Evolutionary conservation across 2,329 filamentous ascomycete genomes (phyloP), one percentile per base, ranked within the genome.

Genomic region (Sphaerulina populicola): DNA sequence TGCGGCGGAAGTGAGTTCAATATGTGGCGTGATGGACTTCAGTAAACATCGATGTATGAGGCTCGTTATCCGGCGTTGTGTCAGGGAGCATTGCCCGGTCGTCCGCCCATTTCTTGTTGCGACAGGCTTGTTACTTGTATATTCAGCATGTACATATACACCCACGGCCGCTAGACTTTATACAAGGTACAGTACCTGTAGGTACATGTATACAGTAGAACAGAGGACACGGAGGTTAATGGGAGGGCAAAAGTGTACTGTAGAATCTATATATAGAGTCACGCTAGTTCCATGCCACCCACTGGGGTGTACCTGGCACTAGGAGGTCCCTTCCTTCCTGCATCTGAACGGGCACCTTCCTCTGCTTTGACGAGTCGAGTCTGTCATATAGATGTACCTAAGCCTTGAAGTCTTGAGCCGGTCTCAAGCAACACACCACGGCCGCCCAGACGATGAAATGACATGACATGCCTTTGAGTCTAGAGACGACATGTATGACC

Each of bases 1-100:
- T 88, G 71, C 79, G 91, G 64, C 79, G 88, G 68, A 96, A 95
- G 71, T 97, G 76, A 57, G 31, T 42, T 23, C 48, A 43, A 53
- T 37, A 29, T 18, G 23, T 18, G n/a, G 21, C 18, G 29, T 9
- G 6, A 27, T 27, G 23, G 23, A 27, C 6, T 27, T 27, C 23
- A 27, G 23, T 27, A 27, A 7, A 7, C 23, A 27, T 27, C 23
- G 6, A 27, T 27, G 23, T 27, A 27, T 27, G 23, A 27, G 23
- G 6, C 5, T 27, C 23, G 23, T 36, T 6, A 27, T 31, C 8
- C 15, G 18, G 21, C 8, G 35, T 11, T 12, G 10, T 47, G 18
- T 30, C 10, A 29, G 35, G 44, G 30, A 38, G 35, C 15, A 27
- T 27, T 29, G 12, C 36, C n/a, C 30, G 23, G 23, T 27, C 23